Evolutionary conservation across 805 yeast species (phyloP), one percentile per base, ranked within the genome.

Genomic region (Aciculoconidium aculeatum): DNA sequence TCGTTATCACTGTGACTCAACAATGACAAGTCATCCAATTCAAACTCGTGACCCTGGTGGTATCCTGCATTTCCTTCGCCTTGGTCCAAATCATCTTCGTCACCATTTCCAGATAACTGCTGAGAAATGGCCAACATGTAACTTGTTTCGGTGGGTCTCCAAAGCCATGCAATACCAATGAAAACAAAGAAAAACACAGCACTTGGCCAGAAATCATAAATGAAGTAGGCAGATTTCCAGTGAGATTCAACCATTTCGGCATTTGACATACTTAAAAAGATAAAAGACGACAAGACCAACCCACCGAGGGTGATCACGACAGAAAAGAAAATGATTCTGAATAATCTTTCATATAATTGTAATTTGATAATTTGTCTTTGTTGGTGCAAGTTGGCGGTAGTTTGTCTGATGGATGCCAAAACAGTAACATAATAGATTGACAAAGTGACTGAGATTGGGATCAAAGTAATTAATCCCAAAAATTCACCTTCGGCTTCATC

Each of bases 121-220:
- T 86, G 85, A 2, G 96, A 84, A 39, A 88, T 88, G 8, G 96
- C 97, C 49, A 92, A 73, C 75, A 94, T 80, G 48, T 88, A 83
- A 34, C 95, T 87, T 22, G 95, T 86, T 44, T 82, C 92, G 0
- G 96, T 90, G 31, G 99, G 99, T 57, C 98, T 80, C 98, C 98
- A 92, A 39, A 92, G 73, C 64, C 87, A 75, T 4, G 95, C 84
- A 40, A 92, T 69, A 7, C 87, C 74, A 45, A 80, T 72, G 53
- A 92, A 88, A 21, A 88, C 88, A 27, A 79, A 58, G 49, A 83
- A 85, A 60, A 86, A 92, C 9, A 87, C 80, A 27, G 86, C 70
- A 27, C 94, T 79, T 21, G 96, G 95, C 96, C 97, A 88, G 63
- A 94, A 94, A 45, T 90, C 96, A 25, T 80, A 70, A 31, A 86